Evolutionary conservation across 2,329 filamentous ascomycete species (phyloP).

Genomic region (Tolypocladium ovalisporum): DNA sequence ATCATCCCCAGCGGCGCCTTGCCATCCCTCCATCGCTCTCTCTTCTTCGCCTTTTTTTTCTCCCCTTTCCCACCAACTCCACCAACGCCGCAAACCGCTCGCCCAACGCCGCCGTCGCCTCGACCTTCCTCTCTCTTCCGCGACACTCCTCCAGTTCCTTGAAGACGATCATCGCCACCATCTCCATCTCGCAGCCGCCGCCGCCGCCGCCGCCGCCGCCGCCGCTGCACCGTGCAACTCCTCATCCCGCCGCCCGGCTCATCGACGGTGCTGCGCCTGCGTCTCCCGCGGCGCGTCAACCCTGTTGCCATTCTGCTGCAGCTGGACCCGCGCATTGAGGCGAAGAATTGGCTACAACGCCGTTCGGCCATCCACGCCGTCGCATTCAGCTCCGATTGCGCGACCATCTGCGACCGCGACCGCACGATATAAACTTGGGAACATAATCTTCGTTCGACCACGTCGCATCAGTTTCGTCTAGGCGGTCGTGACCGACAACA

Average conservation of each 20-base stretch:
- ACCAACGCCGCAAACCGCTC: constrained; percentile 9
- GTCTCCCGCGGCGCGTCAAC: background rate
- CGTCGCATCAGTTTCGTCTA: background rate
- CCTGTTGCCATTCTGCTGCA: background rate
- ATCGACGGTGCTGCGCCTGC: background rate
- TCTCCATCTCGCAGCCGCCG: background rate
- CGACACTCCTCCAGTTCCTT: background rate
- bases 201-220: background rate
- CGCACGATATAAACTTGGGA: background rate
- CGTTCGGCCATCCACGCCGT: background rate
- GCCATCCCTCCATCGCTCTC: constrained; percentile 14
- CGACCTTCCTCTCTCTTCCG: constrained; percentile 8
- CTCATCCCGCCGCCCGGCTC: background rate
- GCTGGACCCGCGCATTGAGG: background rate
- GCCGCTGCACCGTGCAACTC: background rate
- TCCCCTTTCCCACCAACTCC: constrained; percentile 16
- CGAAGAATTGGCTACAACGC: background rate
- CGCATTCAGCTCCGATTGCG: background rate
- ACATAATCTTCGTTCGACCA: background rate
- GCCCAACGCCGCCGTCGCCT: constrained; percentile 4
- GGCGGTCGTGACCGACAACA: constrained; percentile 5
- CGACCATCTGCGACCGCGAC: background rate
- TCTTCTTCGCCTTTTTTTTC: constrained; percentile 14
- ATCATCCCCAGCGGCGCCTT: constrained; percentile 10
- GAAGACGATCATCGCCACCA: background rate